phyloP scores from a whole-genome alignment of 352 stramenopile species.

The Elongisporangium undulatum region DNA sequence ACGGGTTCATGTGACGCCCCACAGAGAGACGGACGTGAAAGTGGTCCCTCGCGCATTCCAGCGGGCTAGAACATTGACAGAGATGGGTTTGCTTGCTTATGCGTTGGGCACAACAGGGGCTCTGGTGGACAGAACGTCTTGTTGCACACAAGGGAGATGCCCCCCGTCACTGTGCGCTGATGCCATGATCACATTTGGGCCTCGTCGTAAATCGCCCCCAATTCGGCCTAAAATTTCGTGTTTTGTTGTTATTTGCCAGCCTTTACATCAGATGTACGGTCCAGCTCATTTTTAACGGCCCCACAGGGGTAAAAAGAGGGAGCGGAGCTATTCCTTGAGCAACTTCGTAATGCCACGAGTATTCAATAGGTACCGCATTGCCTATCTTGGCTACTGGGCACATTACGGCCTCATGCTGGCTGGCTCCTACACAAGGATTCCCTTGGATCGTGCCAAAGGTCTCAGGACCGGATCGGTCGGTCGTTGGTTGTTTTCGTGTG shows the following conservation, averaged over 20 bases:
- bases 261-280: not conserved
- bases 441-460: not conserved
- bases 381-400: too few relatives aligned
- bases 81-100: not conserved
- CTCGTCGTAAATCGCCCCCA: not conserved
- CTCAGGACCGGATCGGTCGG: not conserved
- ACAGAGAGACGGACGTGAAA: not conserved
- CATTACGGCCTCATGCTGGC: too few relatives aligned
- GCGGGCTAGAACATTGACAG: not conserved
- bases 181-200: not conserved
- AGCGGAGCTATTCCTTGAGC: not conserved
- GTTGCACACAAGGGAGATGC: not conserved
- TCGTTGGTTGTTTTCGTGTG: not conserved
- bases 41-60: too few relatives aligned
- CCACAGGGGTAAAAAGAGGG: not conserved
- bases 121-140: not conserved
- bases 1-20: not conserved
- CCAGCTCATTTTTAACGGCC: too few relatives aligned
- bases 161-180: not conserved
- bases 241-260: not conserved
- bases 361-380: not conserved
- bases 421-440: not conserved
- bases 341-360: not conserved
- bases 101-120: not conserved
- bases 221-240: not conserved